Conservation (phyloP, 1,284 basidiomycete genomes). For the Prillingera fragicola region DNA sequence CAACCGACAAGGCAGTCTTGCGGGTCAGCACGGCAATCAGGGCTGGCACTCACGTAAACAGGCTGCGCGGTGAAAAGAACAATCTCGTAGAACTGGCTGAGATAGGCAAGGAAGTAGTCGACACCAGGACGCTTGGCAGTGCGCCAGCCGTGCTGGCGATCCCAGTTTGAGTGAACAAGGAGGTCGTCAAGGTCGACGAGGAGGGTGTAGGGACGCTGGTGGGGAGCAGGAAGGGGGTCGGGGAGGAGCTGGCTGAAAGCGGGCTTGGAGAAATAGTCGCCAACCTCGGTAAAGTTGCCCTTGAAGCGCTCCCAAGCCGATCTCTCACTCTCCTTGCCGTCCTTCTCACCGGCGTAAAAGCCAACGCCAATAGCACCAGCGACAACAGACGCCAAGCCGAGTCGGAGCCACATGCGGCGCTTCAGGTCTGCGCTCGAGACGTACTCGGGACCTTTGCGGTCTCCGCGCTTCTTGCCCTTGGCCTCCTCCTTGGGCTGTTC, state of each 20-base stretch:
- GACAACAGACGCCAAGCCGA: slow-evolving; percentile 50
- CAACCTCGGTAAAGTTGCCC: slow-evolving; percentile 28
- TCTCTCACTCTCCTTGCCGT: slow-evolving; percentile 39
- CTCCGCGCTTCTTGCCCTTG: slow-evolving; percentile 14
- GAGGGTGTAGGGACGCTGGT: slow-evolving; percentile 86
- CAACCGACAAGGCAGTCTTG: slow-evolving; percentile 79
- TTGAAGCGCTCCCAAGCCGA: slow-evolving; percentile 41
- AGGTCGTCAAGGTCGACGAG: slow-evolving; percentile 89
- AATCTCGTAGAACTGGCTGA: slow-evolving; percentile 96
- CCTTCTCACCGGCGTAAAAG: slow-evolving; percentile 57
- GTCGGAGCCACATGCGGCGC: slow-evolving; percentile 52
- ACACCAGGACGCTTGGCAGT: slow-evolving; percentile 92
- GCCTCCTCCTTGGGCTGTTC: slow-evolving; percentile 28
- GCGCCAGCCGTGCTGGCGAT: slow-evolving; percentile 80
- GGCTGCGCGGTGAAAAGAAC: slow-evolving; percentile 92
- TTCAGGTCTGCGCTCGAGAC: slow-evolving; percentile 9
- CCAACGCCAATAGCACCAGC: slow-evolving; percentile 56
- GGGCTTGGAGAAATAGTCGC: slow-evolving; percentile 73
- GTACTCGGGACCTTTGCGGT: no score
- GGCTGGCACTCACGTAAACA: slow-evolving; percentile 62
- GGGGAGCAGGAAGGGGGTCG: slow-evolving; percentile 72
- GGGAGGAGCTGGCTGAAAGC: slow-evolving; percentile 88
- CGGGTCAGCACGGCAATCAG: neutral
- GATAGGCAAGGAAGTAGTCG: slow-evolving; percentile 94
- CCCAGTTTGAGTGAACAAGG: slow-evolving; percentile 86